Evolutionary conservation across 2,329 filamentous ascomycete species (phyloP), one percentile per base, ranked within the genome.

Genomic region (Mariannaea elegans): DNA sequence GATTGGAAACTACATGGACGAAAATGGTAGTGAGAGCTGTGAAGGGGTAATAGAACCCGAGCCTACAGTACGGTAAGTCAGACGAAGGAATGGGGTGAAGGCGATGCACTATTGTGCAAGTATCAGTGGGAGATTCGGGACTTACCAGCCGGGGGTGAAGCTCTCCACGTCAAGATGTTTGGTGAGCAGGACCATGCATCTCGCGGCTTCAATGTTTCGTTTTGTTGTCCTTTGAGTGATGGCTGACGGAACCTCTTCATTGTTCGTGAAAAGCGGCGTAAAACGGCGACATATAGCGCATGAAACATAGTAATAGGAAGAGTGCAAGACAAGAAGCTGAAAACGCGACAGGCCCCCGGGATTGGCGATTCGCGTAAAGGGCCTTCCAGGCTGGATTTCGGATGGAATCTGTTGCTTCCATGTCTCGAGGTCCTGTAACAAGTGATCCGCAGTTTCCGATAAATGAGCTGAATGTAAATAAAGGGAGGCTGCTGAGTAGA

Each of bases 111-210:
- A n/a, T n/a, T n/a, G n/a, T n/a, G n/a, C n/a, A n/a, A n/a, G n/a
- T n/a, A n/a, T n/a, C n/a, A n/a, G n/a, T n/a, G n/a, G n/a, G n/a
- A n/a, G n/a, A n/a, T n/a, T n/a, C n/a, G 32, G 14, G 3, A 48
- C 42, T 41, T 48, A 59, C 56, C 56, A 59, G 7, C 9, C 44
- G 3, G 56, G 56, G 2, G 49, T 54, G 16, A 29, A 44, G 29
- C 56, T 59, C 16, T 59, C 56, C 9, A 59, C 32, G 23, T 59
- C 56, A 36, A 54, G 38, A 18, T 42, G 16, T 19, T 53, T 54
- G 2, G 44, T 59, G 7, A 59, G 49, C 6, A 59, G n/a, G 1
- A 31, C 36, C 13, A 59, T 54, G 4, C 14, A 44, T 19, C 56
- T 49, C 14, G 56, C 56, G 5, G 49, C 49, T 18, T 44, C 29